Evolutionary conservation across 805 yeast genomes (phyloP).

Genomic region (Groenewaldozyma tartarivorans): DNA sequence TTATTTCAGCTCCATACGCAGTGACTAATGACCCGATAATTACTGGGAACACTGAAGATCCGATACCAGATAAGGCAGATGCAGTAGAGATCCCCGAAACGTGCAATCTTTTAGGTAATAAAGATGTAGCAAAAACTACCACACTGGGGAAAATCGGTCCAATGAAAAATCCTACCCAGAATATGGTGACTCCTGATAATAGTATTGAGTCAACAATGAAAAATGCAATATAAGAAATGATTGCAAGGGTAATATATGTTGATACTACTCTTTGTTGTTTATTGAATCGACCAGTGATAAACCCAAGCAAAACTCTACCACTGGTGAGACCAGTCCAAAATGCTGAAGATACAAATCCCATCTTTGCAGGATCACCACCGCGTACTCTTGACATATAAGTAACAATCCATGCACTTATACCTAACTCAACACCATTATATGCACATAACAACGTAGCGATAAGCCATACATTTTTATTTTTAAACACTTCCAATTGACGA

Average conservation of each 20-base stretch:
- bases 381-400: slow-evolving; percentile 50
- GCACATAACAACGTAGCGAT: slow-evolving; percentile 46
- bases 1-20: slow-evolving; percentile 8
- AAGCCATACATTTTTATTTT: slow-evolving; percentile 26
- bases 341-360: slow-evolving; percentile 59
- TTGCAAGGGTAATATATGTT: slow-evolving; percentile 28
- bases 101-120: slow-evolving; percentile 50
- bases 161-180: slow-evolving; percentile 47
- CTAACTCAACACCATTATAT: slow-evolving; percentile 60
- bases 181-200: slow-evolving; percentile 36
- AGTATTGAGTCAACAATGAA: slow-evolving; percentile 41
- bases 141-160: slow-evolving; percentile 72
- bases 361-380: slow-evolving; percentile 34
- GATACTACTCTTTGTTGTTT: slow-evolving; percentile 17
- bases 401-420: slow-evolving; percentile 61
- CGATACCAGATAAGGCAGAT: slow-evolving; percentile 73
- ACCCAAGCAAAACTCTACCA: slow-evolving; percentile 47
- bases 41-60: slow-evolving; percentile 67
- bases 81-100: slow-evolving; percentile 64
- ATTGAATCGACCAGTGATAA: slow-evolving; percentile 28
- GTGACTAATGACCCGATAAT: slow-evolving; percentile 39
- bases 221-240: slow-evolving; percentile 32
- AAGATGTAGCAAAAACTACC: slow-evolving; percentile 55
- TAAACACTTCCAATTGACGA: slow-evolving; percentile 9
- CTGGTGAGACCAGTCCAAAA: slow-evolving; percentile 63